phyloP scores from a whole-genome alignment of 2,329 filamentous ascomycete species.

The Ophiostoma sp. region DNA sequence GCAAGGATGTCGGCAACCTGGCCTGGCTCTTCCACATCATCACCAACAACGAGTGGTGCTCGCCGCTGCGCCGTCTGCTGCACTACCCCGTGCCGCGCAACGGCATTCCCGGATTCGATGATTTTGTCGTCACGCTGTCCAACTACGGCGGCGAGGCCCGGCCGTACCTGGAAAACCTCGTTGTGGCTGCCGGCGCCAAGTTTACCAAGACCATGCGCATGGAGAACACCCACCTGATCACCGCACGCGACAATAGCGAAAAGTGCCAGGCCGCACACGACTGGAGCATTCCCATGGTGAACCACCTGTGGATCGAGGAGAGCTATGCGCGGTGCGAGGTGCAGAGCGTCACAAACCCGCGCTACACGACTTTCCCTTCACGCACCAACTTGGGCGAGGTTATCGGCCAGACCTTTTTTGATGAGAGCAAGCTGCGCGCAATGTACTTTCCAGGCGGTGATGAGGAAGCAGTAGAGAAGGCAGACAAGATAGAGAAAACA shows the following conservation, averaged over 20 bases:
- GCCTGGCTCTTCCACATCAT: constrained; percentile 93
- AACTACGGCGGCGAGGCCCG: constrained; percentile 95
- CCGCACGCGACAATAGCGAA: constrained; percentile 81
- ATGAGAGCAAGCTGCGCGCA: constrained; percentile 55
- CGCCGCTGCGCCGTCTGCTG: constrained; percentile 72
- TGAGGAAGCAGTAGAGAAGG: constrained; percentile 29
- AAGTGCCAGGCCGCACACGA: constrained; percentile 89
- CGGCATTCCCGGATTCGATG: constrained; percentile 73
- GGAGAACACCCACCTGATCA: constrained; percentile 93
- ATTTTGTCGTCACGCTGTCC: constrained; percentile 77
- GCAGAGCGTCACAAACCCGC: constrained; percentile 64
- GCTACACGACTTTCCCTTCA: constrained; percentile 80
- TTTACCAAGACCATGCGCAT: constrained; percentile 94
- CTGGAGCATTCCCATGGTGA: constrained; percentile 85
- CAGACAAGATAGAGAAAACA: neutral
- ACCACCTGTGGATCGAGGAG: constrained; percentile 96
- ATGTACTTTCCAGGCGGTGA: constrained; percentile 62
- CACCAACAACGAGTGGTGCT: constrained; percentile 82
- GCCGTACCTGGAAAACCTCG: constrained; percentile 87
- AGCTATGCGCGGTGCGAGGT: constrained; percentile 85
- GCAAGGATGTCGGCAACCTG: constrained; percentile 84
- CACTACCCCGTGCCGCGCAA: constrained; percentile 81
- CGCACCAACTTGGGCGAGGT: constrained; percentile 90
- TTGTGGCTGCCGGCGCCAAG: constrained; percentile 74
- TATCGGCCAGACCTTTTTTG: constrained; percentile 80